Percentiles rank a stretch among this genome's conserved stretches.
Evolutionary conservation across 2,329 filamentous ascomycete genomes (phyloP).

Genomic region (Ascochyta clinopodiicola): DNA sequence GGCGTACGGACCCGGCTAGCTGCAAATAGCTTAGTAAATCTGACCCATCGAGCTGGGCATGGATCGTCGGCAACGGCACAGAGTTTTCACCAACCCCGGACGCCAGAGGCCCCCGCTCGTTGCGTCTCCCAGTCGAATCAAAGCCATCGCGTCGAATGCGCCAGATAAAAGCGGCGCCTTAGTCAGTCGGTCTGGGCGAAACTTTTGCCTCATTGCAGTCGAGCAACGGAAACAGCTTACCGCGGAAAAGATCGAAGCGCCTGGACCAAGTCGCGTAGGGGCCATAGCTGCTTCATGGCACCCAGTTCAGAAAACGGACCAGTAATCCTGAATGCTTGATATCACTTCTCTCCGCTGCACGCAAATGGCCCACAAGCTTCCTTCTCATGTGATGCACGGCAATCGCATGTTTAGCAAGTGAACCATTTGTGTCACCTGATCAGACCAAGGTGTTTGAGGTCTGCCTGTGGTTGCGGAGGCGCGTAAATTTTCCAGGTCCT

Average conservation of each 20-base stretch:
- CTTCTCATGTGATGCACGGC: background rate
- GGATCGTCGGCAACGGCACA: conserved; percentile 36
- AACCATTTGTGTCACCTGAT: conserved; percentile 7
- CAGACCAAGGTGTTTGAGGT: background rate
- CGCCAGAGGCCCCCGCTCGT: conserved; percentile 32
- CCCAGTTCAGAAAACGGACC: conserved; percentile 25
- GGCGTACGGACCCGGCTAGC: conserved; percentile 27
- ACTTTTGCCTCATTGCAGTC: conserved; percentile 17
- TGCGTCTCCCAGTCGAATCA: conserved; percentile 28
- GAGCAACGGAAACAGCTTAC: conserved; percentile 15
- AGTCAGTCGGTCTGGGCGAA: conserved; percentile 21
- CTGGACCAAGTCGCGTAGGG: conserved; percentile 19
- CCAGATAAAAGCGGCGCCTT: conserved; percentile 10
- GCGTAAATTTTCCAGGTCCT: conserved; percentile 5
- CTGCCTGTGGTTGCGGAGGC: background rate
- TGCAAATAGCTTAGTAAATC: background rate
- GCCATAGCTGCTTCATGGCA: conserved; percentile 12
- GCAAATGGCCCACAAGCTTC: conserved; percentile 4
- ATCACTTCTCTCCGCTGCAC: conserved; percentile 7
- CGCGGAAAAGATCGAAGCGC: conserved; percentile 13
- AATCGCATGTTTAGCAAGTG: background rate
- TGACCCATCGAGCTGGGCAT: conserved; percentile 32
- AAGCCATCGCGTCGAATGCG: background rate
- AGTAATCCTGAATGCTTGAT: conserved; percentile 9
- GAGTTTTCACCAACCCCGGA: conserved; percentile 35